Percentiles rank a stretch among this genome's conserved stretches.
phyloP scores from a whole-genome alignment of 257 asterid genomes.

The Euphrasia confusa region DNA sequence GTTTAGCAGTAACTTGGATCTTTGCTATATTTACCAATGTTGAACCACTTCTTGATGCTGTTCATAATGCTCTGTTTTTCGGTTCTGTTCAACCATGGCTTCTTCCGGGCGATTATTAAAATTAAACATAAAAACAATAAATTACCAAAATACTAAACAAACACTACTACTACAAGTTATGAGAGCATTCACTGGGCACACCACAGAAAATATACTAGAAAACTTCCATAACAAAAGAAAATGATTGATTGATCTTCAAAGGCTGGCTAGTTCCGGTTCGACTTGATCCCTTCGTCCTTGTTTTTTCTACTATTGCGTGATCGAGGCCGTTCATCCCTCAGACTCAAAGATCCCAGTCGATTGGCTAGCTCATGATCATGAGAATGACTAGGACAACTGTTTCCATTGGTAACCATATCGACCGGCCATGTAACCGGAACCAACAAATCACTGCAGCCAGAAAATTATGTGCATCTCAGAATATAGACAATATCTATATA shows the following conservation, averaged over 20 bases:
- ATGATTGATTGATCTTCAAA: no score
- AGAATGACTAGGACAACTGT: no score
- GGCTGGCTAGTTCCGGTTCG: no score
- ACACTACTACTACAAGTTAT: no score
- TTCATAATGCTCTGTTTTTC: conserved; percentile 94
- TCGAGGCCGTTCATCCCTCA: conserved; percentile 18
- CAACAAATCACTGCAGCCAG: conserved; percentile 23
- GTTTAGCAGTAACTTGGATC: no score
- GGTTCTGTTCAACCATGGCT: conserved; percentile 47
- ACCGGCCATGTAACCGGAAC: conserved; percentile 35
- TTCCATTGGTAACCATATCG: not conserved
- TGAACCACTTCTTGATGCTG: conserved; percentile 80
- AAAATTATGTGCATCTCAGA: not conserved
- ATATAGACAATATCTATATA: not conserved
- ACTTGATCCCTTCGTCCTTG: no score
- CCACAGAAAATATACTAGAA: no score
- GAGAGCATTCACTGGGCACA: no score
- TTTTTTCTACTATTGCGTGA: not conserved
- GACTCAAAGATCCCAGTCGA: conserved; percentile 29
- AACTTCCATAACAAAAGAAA: no score
- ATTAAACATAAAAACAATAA: no score
- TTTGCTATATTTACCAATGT: conserved; percentile 3
- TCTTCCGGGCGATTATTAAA: no score
- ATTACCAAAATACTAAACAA: no score
- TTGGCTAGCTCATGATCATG: conserved; percentile 19